Base-by-base conservation (phyloP, 192 early-diverging fungal genomes). In the Backusella macrospora region DNA sequence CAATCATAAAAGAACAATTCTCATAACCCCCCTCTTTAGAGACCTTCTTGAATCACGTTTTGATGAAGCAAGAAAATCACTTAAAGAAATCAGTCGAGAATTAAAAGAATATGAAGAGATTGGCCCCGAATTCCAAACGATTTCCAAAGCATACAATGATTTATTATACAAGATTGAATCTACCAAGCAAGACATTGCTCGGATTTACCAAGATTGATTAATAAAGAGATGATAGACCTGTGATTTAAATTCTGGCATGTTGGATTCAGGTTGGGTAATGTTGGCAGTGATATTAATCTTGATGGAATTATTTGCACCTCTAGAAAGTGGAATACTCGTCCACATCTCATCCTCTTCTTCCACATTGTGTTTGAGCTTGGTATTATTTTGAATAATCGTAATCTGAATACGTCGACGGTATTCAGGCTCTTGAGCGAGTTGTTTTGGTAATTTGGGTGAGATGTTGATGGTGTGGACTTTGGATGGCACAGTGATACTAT, bases 141-240 rank as follows among this genome's bases (percentile, higher is more conserved):
- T 59, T 23, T 59, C 52, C 18, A 9, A 59, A 26, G 23, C 52
- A 23, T 59, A 59, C 9, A 59, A 59, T 9, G 23, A 3, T 59
- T 59, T 59, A 59, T 59, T 59, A 59, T 59, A 59, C 52, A 59
- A 59, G 26, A 59, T 59, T 8, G 21, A 59, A 9, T 59, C 52
- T 23, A 59, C 52, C 2, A 23, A 59, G 13, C 52, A 59, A 26
- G 52, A 59, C 18, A 59, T 59, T 59, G 21, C 10, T 13, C 52
- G 52, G 10, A 59, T 96, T 86, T 85, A 73, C 65, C 77, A 84
- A 70, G 77, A 70, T 71, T 83, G 70, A 34, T 73, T 81, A 29
- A 76, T 66, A 49, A 76, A 76, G 29, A 76, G 26, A 14, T 65
- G 52, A 34, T 76, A 72, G 21, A 34, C 66, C 45, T 72, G 75